Conservation (phyloP, 164 flowering plant species). For the Annona cherimola region DNA sequence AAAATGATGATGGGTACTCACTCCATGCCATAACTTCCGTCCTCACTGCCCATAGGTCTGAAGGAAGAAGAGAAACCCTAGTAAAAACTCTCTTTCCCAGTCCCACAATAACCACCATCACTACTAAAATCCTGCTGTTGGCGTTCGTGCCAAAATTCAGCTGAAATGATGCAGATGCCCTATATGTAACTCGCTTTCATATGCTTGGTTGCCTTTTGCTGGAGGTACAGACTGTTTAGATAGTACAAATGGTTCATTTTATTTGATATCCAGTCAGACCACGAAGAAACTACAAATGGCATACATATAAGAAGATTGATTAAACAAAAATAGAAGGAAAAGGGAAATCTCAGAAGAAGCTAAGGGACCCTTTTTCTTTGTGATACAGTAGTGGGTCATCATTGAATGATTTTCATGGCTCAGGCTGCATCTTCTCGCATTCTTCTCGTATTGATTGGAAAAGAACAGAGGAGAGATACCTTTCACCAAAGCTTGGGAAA, state of each 20-base stretch:
- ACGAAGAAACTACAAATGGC: neutral
- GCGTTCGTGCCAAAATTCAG: too few species aligned
- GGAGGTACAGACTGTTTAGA: too few species aligned
- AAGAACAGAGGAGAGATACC: constrained; percentile 75
- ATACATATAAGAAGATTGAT: neutral
- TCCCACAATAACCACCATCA: constrained; percentile 9
- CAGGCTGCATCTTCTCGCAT: constrained; percentile 86
- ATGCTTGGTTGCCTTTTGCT: too few species aligned
- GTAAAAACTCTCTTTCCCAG: neutral
- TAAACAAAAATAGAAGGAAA: neutral
- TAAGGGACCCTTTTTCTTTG: neutral
- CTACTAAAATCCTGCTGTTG: constrained; percentile 19
- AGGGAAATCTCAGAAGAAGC: neutral
- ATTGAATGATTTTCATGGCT: constrained; percentile 25
- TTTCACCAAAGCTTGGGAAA: constrained; percentile 88
- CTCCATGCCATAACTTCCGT: constrained; percentile 59
- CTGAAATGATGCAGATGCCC: too few species aligned
- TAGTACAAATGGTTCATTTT: neutral
- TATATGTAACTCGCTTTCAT: too few species aligned
- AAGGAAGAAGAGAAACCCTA: constrained; percentile 43
- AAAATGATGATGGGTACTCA: constrained; percentile 51
- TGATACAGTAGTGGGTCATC: neutral
- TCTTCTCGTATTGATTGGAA: constrained; percentile 89
- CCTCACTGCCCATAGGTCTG: constrained; percentile 51
- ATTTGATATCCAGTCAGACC: neutral